Evolutionary conservation across 148 eudicot genomes (phyloP), one percentile per base, ranked within the genome.

Genomic region (Suaeda aralocaspica): DNA sequence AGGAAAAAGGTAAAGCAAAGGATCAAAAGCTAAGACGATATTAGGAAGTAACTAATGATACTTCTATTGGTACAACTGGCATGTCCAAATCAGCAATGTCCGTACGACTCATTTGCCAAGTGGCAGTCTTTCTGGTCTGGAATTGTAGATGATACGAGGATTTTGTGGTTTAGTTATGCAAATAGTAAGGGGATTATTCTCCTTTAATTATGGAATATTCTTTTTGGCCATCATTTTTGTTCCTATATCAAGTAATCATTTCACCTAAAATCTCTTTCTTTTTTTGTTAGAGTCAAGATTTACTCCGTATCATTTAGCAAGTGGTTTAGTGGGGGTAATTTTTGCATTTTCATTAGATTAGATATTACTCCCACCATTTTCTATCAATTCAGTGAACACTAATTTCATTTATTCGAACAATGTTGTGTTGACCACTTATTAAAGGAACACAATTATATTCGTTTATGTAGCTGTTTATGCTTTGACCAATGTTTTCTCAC

Each of bases 171-270:
- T 5, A 53, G 59, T 26, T 18, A 51, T 44, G 6, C 36, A 14
- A 34, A 5, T 55, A 26, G 25, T 19, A 65, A 22, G 26, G 26
- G 45, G 15, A 64, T 63, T 41, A 73, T 64, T 41, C 76, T 66
- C 24, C 24, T 41, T 73, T 64, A 11, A 42, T 73, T 42, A 65
- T 41, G 56, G 76, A 57, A 74, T 74, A 74, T 74, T 6, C 77
- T 46, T 9, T 72, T 73, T 73, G 70, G 3, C 64, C 64, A 18
- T 41, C 22, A 3, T 6, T 34, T 2, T 11, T 11, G 3, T 46
- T 13, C 50, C 16, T n/a, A 11, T 12, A 46, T 46, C 50, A 5
- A 46, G 13, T 46, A 46, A 12, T 46, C 50, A 50, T 50, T 50
- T 5, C n/a, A 50, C 24, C 49, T 41, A n/a, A n/a, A n/a, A n/a